Conservation (phyloP, 2,329 filamentous ascomycete genomes). For the Pestalotiopsis sp. region DNA sequence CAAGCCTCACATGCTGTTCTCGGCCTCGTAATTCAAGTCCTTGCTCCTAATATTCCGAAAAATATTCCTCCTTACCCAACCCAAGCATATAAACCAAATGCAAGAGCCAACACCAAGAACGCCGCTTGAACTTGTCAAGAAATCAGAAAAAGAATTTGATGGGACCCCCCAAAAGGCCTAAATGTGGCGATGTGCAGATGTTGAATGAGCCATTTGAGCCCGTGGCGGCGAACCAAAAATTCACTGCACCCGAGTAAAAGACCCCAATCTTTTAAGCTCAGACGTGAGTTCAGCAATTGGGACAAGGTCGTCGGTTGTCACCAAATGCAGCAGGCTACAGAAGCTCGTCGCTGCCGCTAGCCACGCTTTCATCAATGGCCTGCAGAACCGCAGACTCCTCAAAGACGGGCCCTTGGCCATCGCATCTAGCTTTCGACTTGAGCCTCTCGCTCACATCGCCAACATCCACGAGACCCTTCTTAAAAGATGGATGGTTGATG, state of each 20-base stretch:
- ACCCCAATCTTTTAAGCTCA: background rate
- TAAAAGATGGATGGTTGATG: slow-evolving; percentile 76
- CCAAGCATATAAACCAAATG: background rate
- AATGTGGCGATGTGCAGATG: background rate
- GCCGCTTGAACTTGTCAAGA: background rate
- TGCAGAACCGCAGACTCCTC: slow-evolving; percentile 72
- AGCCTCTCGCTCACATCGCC: slow-evolving; percentile 78
- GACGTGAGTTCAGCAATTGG: background rate
- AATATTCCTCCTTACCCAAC: background rate
- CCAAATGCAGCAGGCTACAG: slow-evolving; percentile 41
- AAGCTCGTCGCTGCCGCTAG: slow-evolving; percentile 78
- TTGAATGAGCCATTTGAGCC: background rate
- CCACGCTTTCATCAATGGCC: slow-evolving; percentile 79
- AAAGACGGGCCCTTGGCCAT: slow-evolving; percentile 88
- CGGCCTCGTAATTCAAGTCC: background rate
- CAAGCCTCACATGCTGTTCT: background rate
- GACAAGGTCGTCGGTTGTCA: background rate
- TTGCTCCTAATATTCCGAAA: background rate
- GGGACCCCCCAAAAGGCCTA: background rate
- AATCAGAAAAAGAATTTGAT: background rate
- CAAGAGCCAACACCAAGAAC: background rate
- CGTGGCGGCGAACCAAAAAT: background rate
- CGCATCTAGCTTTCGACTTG: slow-evolving; percentile 75
- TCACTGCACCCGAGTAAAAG: background rate
- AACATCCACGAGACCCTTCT: slow-evolving; percentile 78